Conservation (phyloP, 139 green algal genomes). For the Coccomyxa sp. region DNA sequence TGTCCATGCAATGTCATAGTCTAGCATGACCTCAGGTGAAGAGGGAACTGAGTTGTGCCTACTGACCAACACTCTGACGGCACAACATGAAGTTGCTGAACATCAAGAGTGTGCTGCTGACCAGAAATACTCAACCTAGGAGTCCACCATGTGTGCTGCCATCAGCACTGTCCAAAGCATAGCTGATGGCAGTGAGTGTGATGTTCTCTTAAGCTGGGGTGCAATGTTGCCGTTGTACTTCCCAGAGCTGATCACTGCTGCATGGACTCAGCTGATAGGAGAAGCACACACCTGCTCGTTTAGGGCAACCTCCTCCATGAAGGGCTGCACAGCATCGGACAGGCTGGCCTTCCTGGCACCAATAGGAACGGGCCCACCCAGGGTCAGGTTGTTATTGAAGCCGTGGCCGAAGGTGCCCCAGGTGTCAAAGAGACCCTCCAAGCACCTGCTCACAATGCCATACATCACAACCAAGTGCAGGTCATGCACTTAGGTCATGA, state of each 20-base stretch:
- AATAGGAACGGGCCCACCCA: constrained; percentile 19
- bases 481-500: not conserved
- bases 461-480: not conserved
- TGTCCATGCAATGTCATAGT: no score
- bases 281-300: constrained; percentile 15
- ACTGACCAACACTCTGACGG: no score
- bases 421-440: constrained; percentile 41
- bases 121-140: no score
- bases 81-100: no score
- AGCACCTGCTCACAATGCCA: constrained; percentile 12
- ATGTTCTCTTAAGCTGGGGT: no score
- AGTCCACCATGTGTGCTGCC: no score
- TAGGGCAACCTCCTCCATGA: constrained; percentile 31
- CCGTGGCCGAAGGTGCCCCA: constrained; percentile 32
- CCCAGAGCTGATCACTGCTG: no score
- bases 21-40: no score
- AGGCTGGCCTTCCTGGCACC: constrained; percentile 35
- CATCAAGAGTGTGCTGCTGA: no score
- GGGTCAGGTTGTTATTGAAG: constrained; percentile 17
- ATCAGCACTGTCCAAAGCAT: not conserved
- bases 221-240: no score
- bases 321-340: constrained; percentile 8
- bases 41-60: no score
- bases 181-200: not conserved
- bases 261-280: not conserved